phyloP scores from a whole-genome alignment of 2,329 filamentous ascomycete species.

The Pestalotiopsis sp. region DNA sequence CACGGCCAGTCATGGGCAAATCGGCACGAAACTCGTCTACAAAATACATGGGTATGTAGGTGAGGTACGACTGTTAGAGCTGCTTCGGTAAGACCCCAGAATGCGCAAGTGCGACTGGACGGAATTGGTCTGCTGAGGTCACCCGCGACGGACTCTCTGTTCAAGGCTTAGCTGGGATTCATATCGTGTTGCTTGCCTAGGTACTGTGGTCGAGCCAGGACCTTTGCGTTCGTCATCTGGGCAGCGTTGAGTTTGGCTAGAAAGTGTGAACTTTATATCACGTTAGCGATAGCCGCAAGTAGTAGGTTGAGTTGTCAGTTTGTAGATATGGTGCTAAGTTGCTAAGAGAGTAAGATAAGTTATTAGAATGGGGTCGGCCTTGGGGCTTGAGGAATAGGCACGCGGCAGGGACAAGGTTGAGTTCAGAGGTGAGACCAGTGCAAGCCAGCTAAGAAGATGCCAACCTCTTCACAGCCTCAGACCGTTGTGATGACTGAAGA shows the following conservation, averaged over 20 bases:
- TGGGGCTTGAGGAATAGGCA: background rate
- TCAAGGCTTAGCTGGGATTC: background rate
- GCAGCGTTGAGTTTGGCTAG: background rate
- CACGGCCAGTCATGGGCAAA: background rate
- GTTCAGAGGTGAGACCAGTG: background rate
- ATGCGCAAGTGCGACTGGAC: background rate
- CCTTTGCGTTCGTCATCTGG: background rate
- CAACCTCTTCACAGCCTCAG: conserved; percentile 1
- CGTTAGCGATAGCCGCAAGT: background rate
- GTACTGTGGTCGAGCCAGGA: background rate
- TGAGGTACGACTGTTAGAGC: background rate
- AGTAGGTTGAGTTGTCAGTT: too few species aligned
- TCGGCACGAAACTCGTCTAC: background rate
- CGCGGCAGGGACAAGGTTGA: background rate
- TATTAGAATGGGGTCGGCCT: background rate
- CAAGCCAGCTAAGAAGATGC: background rate
- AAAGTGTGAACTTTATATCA: background rate
- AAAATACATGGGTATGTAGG: background rate
- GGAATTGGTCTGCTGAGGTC: background rate
- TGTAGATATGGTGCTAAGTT: too few species aligned
- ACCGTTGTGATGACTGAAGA: background rate
- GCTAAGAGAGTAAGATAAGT: too few species aligned
- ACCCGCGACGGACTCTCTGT: background rate
- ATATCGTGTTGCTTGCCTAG: background rate
- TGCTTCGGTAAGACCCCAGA: background rate